Evolutionary conservation across 306 rosid species (phyloP), one percentile per base, ranked within the genome.

Genomic region (cucumber (Cucumis sativus)): DNA sequence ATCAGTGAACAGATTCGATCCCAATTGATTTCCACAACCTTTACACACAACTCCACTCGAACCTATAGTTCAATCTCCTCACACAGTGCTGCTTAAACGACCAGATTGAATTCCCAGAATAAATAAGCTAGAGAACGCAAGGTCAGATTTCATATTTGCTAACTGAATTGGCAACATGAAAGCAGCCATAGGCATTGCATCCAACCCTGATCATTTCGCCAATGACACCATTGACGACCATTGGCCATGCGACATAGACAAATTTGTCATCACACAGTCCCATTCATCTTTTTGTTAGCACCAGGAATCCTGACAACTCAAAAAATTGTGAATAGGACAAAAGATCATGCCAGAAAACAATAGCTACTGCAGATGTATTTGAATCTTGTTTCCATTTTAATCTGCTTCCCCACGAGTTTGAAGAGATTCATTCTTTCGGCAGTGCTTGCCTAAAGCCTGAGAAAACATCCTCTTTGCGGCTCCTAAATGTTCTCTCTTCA

Each of bases 391-490:
- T 84, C 79, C 21, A 60, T 25, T 58, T 78, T 74, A 59, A 15
- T 85, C 73, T 84, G 86, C 63, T 82, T 92, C 59, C 6, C 30
- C 78, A 28, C 78, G 82, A 82, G 80, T 80, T 85, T 90, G 79
- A 55, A 84, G 74, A 75, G 82, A 81, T 63, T 83, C 83, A 51
- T 83, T 89, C 87, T 89, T 90, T 76, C 88, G 93, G 23, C 90
- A 65, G 11, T 74, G 91, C 84, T 79, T 85, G 77, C 99, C 97
- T 83, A 96, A 80, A 79, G 99, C 99, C 84, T 89, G 86, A 79
- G 98, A 93, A 82, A 96, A 92, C 90, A 96, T 87, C 82, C 98
- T 91, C 91, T 88, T 92, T 6, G 98, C 98, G 72, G 98, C 98
- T 79, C 99, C 99, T 72, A 92, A 6, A 72, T 91, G 96, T 83